phyloP scores from a whole-genome alignment of 2,329 filamentous ascomycete species.

The Fusarium paranaense region DNA sequence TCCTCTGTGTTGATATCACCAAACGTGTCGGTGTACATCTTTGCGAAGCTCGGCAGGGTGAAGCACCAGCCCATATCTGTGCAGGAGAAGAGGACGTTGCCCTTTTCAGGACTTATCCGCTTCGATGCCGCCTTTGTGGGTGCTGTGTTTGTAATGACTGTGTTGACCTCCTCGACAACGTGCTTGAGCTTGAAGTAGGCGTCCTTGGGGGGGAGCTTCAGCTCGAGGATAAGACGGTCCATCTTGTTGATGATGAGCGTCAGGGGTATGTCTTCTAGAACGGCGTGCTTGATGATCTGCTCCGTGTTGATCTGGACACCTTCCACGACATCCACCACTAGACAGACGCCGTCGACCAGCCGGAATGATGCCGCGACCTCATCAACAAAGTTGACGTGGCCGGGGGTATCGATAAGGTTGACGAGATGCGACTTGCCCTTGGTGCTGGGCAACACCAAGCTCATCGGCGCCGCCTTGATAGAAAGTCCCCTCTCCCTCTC shows the following conservation, averaged over 20 bases:
- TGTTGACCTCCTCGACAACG: constrained; percentile 98
- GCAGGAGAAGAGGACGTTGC: constrained; percentile 97
- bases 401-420: constrained; percentile 95
- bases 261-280: constrained; percentile 88
- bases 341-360: constrained; percentile 88
- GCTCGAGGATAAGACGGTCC: constrained; percentile 92
- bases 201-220: constrained; percentile 93
- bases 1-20: constrained; percentile 83
- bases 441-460: constrained; percentile 85
- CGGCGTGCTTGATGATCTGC: constrained; percentile 95
- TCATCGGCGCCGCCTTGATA: constrained; percentile 95
- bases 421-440: constrained; percentile 95
- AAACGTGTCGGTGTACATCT: constrained; percentile 94
- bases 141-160: constrained; percentile 87
- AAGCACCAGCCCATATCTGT: constrained; percentile 97
- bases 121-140: constrained; percentile 83
- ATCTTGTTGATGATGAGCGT: constrained; percentile 97
- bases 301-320: constrained; percentile 99
- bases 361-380: constrained; percentile 91
- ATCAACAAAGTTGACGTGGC: constrained; percentile 98
- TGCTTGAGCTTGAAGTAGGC: constrained; percentile 99
- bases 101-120: constrained; percentile 93
- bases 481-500: constrained; percentile 92
- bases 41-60: constrained; percentile 91
- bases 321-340: constrained; percentile 96